These are phyloP conservation scores for Persicaria maculosa DNA, from an alignment of 148 eudicot species.

Conservation along the genomic window DNA sequence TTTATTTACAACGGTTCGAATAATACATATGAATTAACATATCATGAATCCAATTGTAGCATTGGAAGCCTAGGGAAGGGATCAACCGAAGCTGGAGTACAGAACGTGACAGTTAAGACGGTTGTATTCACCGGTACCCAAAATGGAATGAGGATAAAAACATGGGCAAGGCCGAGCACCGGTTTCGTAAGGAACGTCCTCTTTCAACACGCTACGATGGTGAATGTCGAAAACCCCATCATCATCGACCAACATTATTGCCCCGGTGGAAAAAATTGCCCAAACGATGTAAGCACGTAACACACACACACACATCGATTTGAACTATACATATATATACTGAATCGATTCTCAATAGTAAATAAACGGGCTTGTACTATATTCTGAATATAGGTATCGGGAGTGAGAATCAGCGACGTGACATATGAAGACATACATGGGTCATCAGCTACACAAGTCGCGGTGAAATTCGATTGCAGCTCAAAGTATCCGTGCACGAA, in stretches of 20 bases:
- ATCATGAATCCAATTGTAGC: slow-evolving; percentile 9
- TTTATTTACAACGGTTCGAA: too few relatives aligned
- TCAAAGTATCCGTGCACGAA: slow-evolving; percentile 4
- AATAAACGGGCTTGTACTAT: background rate
- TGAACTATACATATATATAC: background rate
- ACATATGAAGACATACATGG: slow-evolving; percentile 4
- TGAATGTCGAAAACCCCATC: slow-evolving; percentile 37
- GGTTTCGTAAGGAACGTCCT: slow-evolving; percentile 31
- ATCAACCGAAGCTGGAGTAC: slow-evolving; percentile 30
- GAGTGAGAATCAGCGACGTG: background rate
- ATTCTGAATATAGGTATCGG: background rate
- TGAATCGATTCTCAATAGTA: background rate
- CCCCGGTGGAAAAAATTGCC: slow-evolving; percentile 14
- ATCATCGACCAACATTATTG: slow-evolving; percentile 54
- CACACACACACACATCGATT: background rate
- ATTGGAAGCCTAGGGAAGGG: slow-evolving; percentile 48
- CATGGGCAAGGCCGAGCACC: slow-evolving; percentile 44
- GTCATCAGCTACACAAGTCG: background rate
- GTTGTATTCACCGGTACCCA: slow-evolving; percentile 24
- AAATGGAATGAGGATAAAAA: slow-evolving; percentile 43
- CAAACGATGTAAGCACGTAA: background rate
- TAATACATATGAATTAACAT: background rate
- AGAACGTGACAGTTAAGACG: slow-evolving; percentile 34
- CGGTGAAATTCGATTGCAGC: slow-evolving; percentile 6
- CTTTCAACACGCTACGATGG: slow-evolving; percentile 35